Percentiles rank a stretch among this genome's conserved stretches.
Evolutionary conservation across 2,329 filamentous ascomycete genomes (phyloP).

Genomic region (Exophiala sp.): DNA sequence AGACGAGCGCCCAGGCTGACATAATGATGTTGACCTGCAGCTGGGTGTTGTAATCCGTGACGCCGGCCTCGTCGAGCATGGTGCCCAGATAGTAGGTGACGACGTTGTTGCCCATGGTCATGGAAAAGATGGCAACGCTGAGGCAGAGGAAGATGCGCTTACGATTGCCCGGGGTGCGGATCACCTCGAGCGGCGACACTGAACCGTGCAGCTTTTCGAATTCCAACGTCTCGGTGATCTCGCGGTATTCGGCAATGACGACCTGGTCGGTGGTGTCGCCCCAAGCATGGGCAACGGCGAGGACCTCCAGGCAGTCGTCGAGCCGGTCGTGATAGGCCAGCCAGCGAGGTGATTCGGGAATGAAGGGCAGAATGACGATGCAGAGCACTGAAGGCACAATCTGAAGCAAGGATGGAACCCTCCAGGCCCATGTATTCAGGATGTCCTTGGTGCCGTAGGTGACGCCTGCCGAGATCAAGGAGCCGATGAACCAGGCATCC

Average conservation of each 20-base stretch:
- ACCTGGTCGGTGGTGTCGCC: conserved; percentile 13
- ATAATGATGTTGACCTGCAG: conserved; percentile 48
- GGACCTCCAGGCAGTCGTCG: conserved; percentile 21
- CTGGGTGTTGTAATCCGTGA: conserved; percentile 41
- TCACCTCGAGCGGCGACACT: conserved; percentile 3
- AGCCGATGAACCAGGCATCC: conserved; percentile 31
- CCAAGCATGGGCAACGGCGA: conserved; percentile 15
- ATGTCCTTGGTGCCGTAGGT: conserved; percentile 38
- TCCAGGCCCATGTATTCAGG: conserved; percentile 45
- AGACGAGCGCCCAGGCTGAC: conserved; percentile 46
- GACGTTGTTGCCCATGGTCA: conserved; percentile 22
- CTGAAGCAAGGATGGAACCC: conserved; percentile 42
- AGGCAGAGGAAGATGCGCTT: conserved; percentile 14
- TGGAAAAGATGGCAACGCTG: conserved; percentile 16
- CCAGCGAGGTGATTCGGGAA: conserved; percentile 44
- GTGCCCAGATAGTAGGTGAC: conserved; percentile 38
- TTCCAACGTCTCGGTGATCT: conserved; percentile 18
- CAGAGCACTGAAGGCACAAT: conserved; percentile 37
- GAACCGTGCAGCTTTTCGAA: conserved; percentile 13
- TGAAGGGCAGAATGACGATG: conserved; percentile 41
- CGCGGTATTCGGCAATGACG: conserved; percentile 12
- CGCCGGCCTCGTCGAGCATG: conserved; percentile 44
- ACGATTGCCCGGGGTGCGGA: conserved; percentile 11
- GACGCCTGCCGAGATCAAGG: conserved; percentile 45
- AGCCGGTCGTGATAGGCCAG: conserved; percentile 26